Percentiles rank a stretch among this genome's conserved stretches.
Conservation (phyloP, 2,329 filamentous ascomycete species). For the Xylaria digitata region DNA sequence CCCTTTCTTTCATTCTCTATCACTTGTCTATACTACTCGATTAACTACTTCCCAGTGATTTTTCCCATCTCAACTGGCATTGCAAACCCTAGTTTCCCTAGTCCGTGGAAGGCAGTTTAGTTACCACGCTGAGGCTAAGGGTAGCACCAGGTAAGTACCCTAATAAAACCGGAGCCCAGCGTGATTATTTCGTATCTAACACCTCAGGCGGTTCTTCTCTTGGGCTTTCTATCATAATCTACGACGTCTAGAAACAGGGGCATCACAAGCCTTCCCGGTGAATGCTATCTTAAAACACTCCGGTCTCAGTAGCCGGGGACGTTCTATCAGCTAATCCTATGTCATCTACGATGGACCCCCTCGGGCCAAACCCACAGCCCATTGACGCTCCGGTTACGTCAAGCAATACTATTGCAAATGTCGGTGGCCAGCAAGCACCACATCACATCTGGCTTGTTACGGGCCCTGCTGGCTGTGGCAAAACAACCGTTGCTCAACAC, state of each 20-base stretch:
- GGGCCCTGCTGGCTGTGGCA: conserved; percentile 82
- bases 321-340: conserved; percentile 49
- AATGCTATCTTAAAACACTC: conserved; percentile 65
- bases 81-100: conserved; percentile 11
- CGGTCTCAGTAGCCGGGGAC: conserved; percentile 58
- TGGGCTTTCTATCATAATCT: background rate
- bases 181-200: conserved; percentile 13
- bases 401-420: conserved; percentile 48
- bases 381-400: conserved; percentile 48
- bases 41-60: background rate
- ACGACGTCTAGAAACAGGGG: conserved; percentile 1
- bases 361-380: conserved; percentile 47
- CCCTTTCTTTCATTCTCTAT: conserved; percentile 4
- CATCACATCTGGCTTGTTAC: conserved; percentile 83
- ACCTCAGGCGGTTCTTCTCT: background rate
- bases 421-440: conserved; percentile 44
- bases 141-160: conserved; percentile 13
- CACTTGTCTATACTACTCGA: conserved; percentile 7
- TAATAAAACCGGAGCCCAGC: conserved; percentile 4
- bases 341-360: conserved; percentile 46
- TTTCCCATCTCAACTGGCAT: background rate
- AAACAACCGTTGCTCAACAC: conserved; percentile 78
- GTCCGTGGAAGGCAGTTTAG: background rate
- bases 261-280: conserved; percentile 3
- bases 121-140: background rate